Evolutionary conservation across 352 stramenopile species (phyloP).

Genomic region (Phytophthora idaei): DNA sequence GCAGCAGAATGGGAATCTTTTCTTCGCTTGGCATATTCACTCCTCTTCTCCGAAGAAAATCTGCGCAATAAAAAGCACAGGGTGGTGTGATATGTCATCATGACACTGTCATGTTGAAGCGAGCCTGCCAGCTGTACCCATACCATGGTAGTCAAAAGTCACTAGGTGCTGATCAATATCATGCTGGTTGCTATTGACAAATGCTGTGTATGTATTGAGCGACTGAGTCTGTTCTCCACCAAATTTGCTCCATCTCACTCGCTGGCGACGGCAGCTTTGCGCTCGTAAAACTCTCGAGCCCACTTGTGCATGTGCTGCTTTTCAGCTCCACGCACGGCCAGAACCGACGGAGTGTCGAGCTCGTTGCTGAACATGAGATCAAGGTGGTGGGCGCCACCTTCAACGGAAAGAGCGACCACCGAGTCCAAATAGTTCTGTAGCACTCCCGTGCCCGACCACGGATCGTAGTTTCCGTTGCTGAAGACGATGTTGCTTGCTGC

Average conservation of each 20-base stretch:
- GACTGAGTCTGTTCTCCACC: background rate
- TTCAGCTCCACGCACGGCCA: conserved; percentile 73
- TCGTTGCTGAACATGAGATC: conserved; percentile 92
- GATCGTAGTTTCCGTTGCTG: conserved; percentile 94
- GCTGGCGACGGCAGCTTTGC: conserved; percentile 27
- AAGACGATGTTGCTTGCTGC: conserved; percentile 94
- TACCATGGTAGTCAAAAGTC: background rate
- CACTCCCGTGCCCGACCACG: conserved; percentile 91
- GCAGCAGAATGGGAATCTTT: conserved; percentile 28
- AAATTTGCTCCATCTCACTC: conserved; percentile 17
- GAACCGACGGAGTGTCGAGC: conserved; percentile 80
- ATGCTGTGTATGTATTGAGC: background rate
- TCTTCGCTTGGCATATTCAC: conserved; percentile 21
- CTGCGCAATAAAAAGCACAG: conserved; percentile 14
- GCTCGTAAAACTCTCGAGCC: conserved; percentile 64
- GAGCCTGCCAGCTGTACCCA: background rate
- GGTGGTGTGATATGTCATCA: conserved; percentile 6
- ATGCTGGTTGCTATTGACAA: conserved; percentile 14
- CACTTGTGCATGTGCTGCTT: conserved; percentile 84
- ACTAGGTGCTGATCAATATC: background rate
- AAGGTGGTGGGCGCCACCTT: conserved; percentile 86
- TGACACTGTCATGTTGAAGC: conserved; percentile 28
- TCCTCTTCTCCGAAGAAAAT: background rate
- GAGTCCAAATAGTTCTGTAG: conserved; percentile 66
- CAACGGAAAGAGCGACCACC: conserved; percentile 72